Conservation (phyloP, 2,329 filamentous ascomycete genomes). For the Sclerotinia borealis region DNA sequence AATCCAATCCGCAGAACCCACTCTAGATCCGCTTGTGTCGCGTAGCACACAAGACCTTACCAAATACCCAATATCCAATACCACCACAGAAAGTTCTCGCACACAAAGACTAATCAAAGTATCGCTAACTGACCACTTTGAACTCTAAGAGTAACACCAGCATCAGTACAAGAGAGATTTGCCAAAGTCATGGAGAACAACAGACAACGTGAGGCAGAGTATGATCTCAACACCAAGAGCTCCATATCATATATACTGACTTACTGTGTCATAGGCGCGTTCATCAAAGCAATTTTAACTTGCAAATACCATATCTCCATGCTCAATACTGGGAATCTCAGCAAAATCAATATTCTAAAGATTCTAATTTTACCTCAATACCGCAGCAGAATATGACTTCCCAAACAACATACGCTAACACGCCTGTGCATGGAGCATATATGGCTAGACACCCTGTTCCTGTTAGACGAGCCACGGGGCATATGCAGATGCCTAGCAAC, state of each 20-base stretch:
- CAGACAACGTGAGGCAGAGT: not conserved
- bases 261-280: rapidly evolving
- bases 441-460: not conserved
- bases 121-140: not conserved
- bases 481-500: no score
- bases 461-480: no score
- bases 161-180: not conserved
- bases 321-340: not conserved
- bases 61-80: no score
- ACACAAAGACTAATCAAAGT: no score
- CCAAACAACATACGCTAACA: rapidly evolving
- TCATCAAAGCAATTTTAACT: not conserved
- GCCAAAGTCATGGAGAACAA: not conserved
- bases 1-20: no score
- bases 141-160: not conserved
- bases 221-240: not conserved
- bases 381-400: rapidly evolving
- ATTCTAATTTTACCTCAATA: rapidly evolving
- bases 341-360: rapidly evolving
- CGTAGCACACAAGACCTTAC: no score
- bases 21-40: no score
- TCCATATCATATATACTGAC: rapidly evolving
- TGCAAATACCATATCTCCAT: no score
- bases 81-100: no score
- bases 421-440: rapidly evolving